Conservation (phyloP, 1,139 yeast genomes). For the Meyerozyma athensensis region DNA sequence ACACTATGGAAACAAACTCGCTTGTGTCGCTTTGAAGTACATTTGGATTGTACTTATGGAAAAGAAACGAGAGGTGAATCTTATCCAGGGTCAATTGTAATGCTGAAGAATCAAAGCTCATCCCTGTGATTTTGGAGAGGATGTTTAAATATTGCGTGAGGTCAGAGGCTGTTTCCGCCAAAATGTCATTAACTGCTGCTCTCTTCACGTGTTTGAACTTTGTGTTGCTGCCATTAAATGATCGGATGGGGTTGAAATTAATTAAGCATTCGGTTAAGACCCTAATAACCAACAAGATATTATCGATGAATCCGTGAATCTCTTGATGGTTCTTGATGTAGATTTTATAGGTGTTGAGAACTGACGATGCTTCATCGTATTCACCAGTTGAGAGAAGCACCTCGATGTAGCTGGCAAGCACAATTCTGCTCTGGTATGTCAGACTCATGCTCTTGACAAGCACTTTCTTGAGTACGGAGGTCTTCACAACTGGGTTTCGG, state of each 20-base stretch:
- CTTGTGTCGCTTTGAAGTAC: constrained; percentile 27
- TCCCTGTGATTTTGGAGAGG: constrained; percentile 6
- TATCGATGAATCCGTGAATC: constrained; percentile 30
- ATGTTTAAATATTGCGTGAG: constrained; percentile 9
- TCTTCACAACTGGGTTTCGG: constrained; percentile 20
- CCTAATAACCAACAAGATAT: constrained; percentile 34
- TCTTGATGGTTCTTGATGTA: constrained; percentile 34
- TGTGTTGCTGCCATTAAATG: constrained; percentile 14
- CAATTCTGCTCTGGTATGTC: constrained; percentile 36
- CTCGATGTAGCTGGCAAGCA: constrained; percentile 30
- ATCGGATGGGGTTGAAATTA: constrained; percentile 35
- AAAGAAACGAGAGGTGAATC: constrained; percentile 26
- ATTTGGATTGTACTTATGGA: constrained; percentile 33
- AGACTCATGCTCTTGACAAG: constrained; percentile 28
- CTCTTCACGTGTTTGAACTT: constrained; percentile 26
- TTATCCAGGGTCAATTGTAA: background rate
- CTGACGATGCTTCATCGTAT: constrained; percentile 43
- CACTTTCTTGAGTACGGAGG: constrained; percentile 27
- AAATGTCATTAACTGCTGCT: constrained; percentile 18
- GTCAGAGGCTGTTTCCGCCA: constrained; percentile 4
- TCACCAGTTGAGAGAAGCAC: constrained; percentile 33
- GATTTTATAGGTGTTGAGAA: constrained; percentile 32
- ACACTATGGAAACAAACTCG: constrained; percentile 26
- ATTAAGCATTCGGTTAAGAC: constrained; percentile 31
- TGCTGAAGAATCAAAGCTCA: constrained; percentile 7